A percentile compares a stretch with the other conserved stretches of the same genome.
These are phyloP conservation scores for Tricholoma sp. DNA, from an alignment of 768 basidiomycete species.

Conservation along the genomic window DNA sequence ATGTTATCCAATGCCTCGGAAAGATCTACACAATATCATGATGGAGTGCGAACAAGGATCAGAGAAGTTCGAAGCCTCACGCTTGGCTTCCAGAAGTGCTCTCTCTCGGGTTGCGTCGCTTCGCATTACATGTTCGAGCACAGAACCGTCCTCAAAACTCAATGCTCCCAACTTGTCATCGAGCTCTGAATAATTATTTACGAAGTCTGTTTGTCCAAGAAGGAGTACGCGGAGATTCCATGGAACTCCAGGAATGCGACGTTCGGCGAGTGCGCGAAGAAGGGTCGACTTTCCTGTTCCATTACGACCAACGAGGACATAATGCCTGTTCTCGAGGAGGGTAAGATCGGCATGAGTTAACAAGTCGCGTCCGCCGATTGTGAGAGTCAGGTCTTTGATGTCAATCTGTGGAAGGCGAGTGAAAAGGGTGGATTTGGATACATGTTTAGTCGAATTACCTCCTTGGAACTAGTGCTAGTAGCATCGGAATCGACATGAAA, in stretches of 20 bases:
- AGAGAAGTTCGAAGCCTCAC: constrained; percentile 15
- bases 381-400: constrained; percentile 46
- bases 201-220: constrained; percentile 34
- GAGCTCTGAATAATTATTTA: constrained; percentile 13
- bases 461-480: constrained; percentile 13
- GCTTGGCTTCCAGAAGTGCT: constrained; percentile 23
- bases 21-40: constrained; percentile 2
- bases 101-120: constrained; percentile 34
- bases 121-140: constrained; percentile 37
- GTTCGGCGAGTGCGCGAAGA: constrained; percentile 35
- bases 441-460: constrained; percentile 6
- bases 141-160: constrained; percentile 12
- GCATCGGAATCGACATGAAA: constrained; percentile 44
- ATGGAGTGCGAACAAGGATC: background rate
- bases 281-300: constrained; percentile 50
- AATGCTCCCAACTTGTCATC: constrained; percentile 14
- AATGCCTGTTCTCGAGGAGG: constrained; percentile 44
- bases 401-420: constrained; percentile 31
- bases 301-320: constrained; percentile 53
- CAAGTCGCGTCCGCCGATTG: constrained; percentile 47
- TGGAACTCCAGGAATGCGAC: constrained; percentile 44
- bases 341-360: constrained; percentile 47
- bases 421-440: background rate
- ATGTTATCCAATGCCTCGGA: constrained; percentile 21
- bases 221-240: constrained; percentile 38